Evolutionary conservation across 2,329 filamentous ascomycete genomes (phyloP).

Genomic region (Emmonsiellopsis sp.): DNA sequence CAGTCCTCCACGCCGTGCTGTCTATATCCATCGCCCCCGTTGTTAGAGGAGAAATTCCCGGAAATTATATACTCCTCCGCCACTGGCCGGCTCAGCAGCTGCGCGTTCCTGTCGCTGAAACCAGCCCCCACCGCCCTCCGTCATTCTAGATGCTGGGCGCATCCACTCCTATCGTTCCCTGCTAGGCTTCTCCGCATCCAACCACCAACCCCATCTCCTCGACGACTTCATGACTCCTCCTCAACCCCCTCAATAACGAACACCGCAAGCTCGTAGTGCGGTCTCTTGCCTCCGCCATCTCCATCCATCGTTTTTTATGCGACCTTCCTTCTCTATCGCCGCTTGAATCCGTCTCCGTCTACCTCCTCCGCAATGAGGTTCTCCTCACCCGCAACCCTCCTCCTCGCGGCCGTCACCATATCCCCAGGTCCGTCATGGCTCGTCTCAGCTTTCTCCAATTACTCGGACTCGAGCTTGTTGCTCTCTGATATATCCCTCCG

Average conservation of each 20-base stretch:
- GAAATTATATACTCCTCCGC: no score
- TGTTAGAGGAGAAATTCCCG: no score
- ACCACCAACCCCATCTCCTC: neutral
- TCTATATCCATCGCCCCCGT: neutral
- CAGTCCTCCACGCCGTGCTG: neutral
- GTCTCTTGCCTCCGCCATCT: neutral
- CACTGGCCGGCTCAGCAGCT: no score
- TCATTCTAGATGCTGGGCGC: no score
- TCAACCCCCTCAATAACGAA: neutral
- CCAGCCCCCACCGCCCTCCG: no score
- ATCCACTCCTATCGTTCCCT: no score
- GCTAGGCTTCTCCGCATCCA: no score
- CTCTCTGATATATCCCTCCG: constrained; percentile 56
- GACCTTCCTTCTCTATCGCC: neutral
- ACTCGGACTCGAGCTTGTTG: constrained; percentile 52
- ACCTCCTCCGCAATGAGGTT: constrained; percentile 12
- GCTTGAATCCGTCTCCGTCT: constrained; percentile 4
- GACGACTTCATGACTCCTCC: neutral
- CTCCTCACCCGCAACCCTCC: constrained; percentile 5
- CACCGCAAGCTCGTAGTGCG: neutral
- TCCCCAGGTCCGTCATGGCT: constrained; percentile 20
- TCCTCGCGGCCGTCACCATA: constrained; percentile 13
- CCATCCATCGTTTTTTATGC: neutral
- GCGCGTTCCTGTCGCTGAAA: no score
- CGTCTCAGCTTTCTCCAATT: constrained; percentile 37